Percentiles rank a stretch among this genome's conserved stretches.
Conservation (phyloP, 441 rosid genomes). For the Eutrema salsugineum region DNA sequence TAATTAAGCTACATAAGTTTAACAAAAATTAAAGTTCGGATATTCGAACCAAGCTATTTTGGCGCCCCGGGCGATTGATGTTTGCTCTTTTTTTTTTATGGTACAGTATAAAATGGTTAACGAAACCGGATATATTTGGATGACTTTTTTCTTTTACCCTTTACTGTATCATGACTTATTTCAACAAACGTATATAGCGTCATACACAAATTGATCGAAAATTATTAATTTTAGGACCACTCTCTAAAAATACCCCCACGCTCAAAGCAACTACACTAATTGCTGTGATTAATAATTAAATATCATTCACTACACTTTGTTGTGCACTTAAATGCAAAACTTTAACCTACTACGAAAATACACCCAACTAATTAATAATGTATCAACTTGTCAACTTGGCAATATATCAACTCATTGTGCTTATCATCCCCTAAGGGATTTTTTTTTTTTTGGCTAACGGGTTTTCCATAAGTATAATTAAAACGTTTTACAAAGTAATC, state of each 20-base stretch:
- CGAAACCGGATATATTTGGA: not conserved
- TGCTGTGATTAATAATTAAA: constrained; percentile 5
- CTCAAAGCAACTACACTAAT: constrained; percentile 26
- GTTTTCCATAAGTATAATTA: too few relatives aligned
- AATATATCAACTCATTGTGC: not conserved
- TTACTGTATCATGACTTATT: constrained; percentile 20
- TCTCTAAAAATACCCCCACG: constrained; percentile 17
- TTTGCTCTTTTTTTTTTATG: not conserved
- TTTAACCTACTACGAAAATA: constrained; percentile 27
- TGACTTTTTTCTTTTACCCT: not conserved
- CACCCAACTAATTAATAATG: constrained; percentile 22
- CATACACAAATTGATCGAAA: constrained; percentile 5
- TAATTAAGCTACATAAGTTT: too few relatives aligned
- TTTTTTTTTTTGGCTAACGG: too few relatives aligned
- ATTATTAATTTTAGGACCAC: constrained; percentile 27
- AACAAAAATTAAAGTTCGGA: too few relatives aligned
- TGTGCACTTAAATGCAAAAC: constrained; percentile 16
- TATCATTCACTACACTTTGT: constrained; percentile 5
- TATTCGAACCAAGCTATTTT: not conserved
- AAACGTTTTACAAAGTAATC: too few relatives aligned
- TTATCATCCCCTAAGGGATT: not conserved
- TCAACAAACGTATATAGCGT: constrained; percentile 10
- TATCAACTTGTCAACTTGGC: constrained; percentile 25
- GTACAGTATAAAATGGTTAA: not conserved
- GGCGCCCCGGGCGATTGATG: not conserved